Conservation (phyloP, 768 basidiomycete species). For the Auriscalpium microsporum region DNA sequence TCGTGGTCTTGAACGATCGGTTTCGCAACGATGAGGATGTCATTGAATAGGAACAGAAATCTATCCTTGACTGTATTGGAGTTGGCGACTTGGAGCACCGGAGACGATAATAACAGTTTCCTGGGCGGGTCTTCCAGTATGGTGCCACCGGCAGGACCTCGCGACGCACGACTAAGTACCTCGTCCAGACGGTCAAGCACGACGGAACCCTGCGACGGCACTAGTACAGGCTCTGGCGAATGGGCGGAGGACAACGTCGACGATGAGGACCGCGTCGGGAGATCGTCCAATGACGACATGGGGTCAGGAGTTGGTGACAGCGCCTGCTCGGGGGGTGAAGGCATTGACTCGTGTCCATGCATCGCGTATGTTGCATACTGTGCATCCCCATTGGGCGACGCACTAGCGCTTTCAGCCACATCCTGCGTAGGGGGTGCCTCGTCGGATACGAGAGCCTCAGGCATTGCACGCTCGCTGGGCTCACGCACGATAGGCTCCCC, state of each 20-base stretch:
- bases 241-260: constrained; percentile 66
- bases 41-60: constrained; percentile 94
- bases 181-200: constrained; percentile 68
- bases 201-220: constrained; percentile 36
- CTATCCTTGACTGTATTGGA: constrained; percentile 92
- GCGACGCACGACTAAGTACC: constrained; percentile 52
- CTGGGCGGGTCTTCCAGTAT: constrained; percentile 79
- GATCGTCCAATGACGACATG: constrained; percentile 67
- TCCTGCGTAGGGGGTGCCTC: constrained; percentile 5
- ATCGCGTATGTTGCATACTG: constrained; percentile 28
- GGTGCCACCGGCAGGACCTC: constrained; percentile 47
- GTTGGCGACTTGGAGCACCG: constrained; percentile 91
- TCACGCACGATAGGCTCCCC: constrained; percentile 10
- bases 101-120: constrained; percentile 73
- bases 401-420: background rate
- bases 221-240: constrained; percentile 34
- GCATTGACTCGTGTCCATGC: constrained; percentile 7
- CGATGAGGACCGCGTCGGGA: constrained; percentile 60
- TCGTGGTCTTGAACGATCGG: constrained; percentile 70
- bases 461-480: background rate
- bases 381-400: constrained; percentile 10
- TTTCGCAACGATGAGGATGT: constrained; percentile 89
- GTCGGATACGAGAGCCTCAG: constrained; percentile 5
- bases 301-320: constrained; percentile 70
- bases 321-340: constrained; percentile 41